Percentiles rank a stretch among this genome's conserved stretches.
phyloP scores from a whole-genome alignment of 495 filamentous ascomycete genomes.

The Aspergillus funiculosus region DNA sequence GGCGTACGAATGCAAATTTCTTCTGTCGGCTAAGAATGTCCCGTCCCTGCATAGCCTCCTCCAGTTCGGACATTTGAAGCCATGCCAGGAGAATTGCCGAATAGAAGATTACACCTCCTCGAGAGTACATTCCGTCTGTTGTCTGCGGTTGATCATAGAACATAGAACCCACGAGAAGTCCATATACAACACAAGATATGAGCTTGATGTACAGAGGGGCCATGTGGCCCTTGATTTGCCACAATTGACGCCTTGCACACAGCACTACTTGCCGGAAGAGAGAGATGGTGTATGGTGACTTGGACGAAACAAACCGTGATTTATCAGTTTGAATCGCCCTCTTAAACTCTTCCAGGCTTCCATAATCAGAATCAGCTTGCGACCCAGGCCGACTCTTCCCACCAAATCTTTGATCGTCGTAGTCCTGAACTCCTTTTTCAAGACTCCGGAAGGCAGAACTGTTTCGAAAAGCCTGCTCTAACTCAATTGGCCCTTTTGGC shows the following conservation, averaged over 20 bases:
- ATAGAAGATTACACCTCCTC: constrained; percentile 59
- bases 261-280: constrained; percentile 57
- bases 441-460: constrained; percentile 18
- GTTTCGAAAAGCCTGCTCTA: constrained; percentile 25
- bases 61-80: constrained; percentile 69
- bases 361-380: constrained; percentile 38
- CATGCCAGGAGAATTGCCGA: constrained; percentile 72
- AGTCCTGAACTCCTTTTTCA: constrained; percentile 44
- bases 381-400: constrained; percentile 27
- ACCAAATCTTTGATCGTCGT: constrained; percentile 35
- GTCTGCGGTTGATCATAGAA: constrained; percentile 41
- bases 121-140: constrained; percentile 38
- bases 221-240: constrained; percentile 39
- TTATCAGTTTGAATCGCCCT: constrained; percentile 39
- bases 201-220: constrained; percentile 31
- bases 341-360: constrained; percentile 38
- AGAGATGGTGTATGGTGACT: constrained; percentile 53
- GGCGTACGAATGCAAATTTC: constrained; percentile 69
- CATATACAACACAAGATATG: constrained; percentile 30
- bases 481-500: constrained; percentile 63
- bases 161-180: constrained; percentile 32
- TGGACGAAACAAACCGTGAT: constrained; percentile 35
- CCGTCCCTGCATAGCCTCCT: constrained; percentile 60
- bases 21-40: constrained; percentile 75
- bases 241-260: constrained; percentile 56